Evolutionary conservation across 2,329 filamentous ascomycete species (phyloP).

Genomic region (Microdochium trichocladiopsis): DNA sequence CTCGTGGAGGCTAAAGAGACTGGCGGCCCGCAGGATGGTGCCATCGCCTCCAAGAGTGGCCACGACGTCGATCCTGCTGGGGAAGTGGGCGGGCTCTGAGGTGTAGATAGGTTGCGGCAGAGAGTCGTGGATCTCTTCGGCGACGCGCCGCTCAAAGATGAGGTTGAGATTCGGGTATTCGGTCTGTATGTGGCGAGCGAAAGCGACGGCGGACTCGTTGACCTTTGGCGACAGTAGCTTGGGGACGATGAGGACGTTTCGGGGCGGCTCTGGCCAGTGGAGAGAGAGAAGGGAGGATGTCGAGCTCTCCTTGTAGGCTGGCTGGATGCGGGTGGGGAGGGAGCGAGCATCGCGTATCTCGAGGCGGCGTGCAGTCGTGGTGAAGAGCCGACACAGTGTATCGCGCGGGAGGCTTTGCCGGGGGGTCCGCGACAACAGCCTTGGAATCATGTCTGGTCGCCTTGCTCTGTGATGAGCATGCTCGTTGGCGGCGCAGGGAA

Average conservation of each 20-base stretch:
- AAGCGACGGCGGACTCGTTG: slow-evolving; percentile 42
- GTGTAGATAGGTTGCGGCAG: slow-evolving; percentile 71
- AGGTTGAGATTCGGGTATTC: slow-evolving; percentile 78
- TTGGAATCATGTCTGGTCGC: too few species aligned
- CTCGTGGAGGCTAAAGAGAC: slow-evolving; percentile 73
- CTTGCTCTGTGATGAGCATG: too few species aligned
- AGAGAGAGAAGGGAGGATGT: slow-evolving; percentile 47
- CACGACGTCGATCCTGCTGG: slow-evolving; percentile 79
- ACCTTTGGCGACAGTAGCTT: slow-evolving; percentile 51
- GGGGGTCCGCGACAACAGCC: too few species aligned
- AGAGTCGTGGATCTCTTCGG: slow-evolving; percentile 60
- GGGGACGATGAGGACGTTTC: slow-evolving; percentile 50
- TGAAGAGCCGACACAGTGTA: not conserved
- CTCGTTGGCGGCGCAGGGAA: too few species aligned
- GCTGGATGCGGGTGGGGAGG: slow-evolving; percentile 50
- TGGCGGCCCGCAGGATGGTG: slow-evolving; percentile 79
- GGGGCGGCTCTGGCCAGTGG: slow-evolving; percentile 45
- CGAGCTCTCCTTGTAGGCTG: slow-evolving; percentile 54
- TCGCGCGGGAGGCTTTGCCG: not conserved
- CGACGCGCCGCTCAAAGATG: slow-evolving; percentile 74
- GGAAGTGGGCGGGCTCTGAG: slow-evolving; percentile 45
- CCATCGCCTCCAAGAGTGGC: slow-evolving; percentile 91
- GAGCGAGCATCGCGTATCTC: slow-evolving; percentile 42
- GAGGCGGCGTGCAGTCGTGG: slow-evolving; percentile 26
- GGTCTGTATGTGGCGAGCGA: slow-evolving; percentile 64